Evolutionary conservation across 495 filamentous ascomycete genomes (phyloP).

Genomic region (Lophiostoma macrostomum): DNA sequence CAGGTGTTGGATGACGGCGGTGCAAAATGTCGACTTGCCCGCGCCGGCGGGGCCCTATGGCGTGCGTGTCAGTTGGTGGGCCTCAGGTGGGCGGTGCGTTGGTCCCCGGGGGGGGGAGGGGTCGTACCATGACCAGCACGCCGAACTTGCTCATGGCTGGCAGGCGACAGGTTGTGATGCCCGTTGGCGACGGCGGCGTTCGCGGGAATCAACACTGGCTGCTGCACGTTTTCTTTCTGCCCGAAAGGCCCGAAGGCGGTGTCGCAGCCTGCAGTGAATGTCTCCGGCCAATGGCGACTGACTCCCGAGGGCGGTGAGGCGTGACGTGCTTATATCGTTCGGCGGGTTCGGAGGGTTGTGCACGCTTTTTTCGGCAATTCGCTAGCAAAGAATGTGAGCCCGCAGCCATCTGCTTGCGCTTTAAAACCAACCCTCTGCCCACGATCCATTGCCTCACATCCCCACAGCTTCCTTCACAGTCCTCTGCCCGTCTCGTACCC

Average conservation of each 20-base stretch:
- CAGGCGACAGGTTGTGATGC: not conserved
- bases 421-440: constrained; percentile 5
- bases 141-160: constrained; percentile 86
- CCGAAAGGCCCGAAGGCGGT: not conserved
- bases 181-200: not conserved
- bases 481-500: constrained; percentile 26
- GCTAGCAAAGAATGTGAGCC: not conserved
- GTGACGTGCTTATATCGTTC: too few relatives aligned
- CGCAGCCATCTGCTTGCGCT: not conserved
- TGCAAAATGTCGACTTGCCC: constrained; percentile 85
- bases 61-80: too few relatives aligned
- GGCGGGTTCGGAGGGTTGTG: too few relatives aligned
- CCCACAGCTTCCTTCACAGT: constrained; percentile 24
- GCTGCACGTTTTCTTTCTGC: constrained; percentile 1
- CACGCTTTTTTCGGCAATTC: constrained; percentile 30
- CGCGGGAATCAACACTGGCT: not conserved
- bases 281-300: too few relatives aligned
- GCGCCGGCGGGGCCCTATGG: constrained; percentile 30
- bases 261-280: too few relatives aligned
- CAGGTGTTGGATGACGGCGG: constrained; percentile 86
- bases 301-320: not conserved
- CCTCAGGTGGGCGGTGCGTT: constrained; percentile 3
- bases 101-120: not conserved
- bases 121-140: constrained; percentile 89
- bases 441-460: constrained; percentile 11